These are phyloP conservation scores for Medicago ruthenica DNA, from an alignment of 306 rosid genomes.

Conservation along the genomic window DNA sequence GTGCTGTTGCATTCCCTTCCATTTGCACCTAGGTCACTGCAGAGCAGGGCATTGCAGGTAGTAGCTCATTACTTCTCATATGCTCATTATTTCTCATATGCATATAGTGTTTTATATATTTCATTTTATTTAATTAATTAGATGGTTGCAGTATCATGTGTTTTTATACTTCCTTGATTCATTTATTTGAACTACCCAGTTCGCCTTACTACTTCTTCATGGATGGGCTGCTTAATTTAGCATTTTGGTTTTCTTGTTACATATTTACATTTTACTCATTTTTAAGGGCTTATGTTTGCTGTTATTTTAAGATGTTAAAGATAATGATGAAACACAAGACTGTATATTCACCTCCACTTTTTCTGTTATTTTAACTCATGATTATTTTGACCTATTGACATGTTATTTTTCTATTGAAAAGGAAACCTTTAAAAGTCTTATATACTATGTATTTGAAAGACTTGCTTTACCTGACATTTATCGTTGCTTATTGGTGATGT, in stretches of 20 bases:
- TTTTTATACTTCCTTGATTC: slow-evolving; percentile 20
- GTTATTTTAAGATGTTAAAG: too few relatives aligned
- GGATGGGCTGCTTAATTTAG: slow-evolving; percentile 37
- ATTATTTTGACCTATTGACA: not conserved
- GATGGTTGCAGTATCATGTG: slow-evolving; percentile 28
- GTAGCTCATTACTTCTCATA: slow-evolving; percentile 37
- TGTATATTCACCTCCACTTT: not conserved
- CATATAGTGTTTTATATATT: slow-evolving; percentile 18
- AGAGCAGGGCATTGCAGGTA: slow-evolving; percentile 96
- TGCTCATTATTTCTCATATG: not conserved
- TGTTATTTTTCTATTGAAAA: slow-evolving; percentile 15
- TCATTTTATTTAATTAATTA: slow-evolving; percentile 19
- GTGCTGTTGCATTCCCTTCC: slow-evolving; percentile 94
- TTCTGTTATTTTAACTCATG: slow-evolving; percentile 18
- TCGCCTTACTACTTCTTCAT: not conserved
- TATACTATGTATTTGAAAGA: slow-evolving; percentile 15
- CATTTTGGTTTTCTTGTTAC: slow-evolving; percentile 31
- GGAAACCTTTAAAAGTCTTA: slow-evolving; percentile 11
- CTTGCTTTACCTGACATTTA: not conserved
- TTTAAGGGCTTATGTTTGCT: too few relatives aligned
- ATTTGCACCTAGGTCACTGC: slow-evolving; percentile 79
- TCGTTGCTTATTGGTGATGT: slow-evolving; percentile 14
- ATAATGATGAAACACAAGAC: too few relatives aligned
- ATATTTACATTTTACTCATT: not conserved
- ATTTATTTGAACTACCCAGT: slow-evolving; percentile 29